Evolutionary conservation across 352 stramenopile species (phyloP).

Genomic region (Lagenidium giganteum): DNA sequence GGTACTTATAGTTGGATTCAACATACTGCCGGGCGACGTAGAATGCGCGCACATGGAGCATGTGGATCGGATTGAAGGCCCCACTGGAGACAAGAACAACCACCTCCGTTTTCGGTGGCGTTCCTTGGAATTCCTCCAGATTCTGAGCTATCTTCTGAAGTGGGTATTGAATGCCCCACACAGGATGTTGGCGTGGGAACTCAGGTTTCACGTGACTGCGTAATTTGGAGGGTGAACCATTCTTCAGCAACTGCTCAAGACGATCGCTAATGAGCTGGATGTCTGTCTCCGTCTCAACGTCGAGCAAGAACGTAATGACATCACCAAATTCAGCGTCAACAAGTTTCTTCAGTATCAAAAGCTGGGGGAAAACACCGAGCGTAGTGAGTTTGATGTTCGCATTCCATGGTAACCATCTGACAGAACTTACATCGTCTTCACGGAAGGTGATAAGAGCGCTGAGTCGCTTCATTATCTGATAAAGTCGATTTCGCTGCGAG

Average conservation of each 20-base stretch:
- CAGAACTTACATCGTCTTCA: conserved; percentile 46
- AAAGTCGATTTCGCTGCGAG: conserved; percentile 52
- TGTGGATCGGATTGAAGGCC: conserved; percentile 75
- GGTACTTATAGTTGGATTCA: conserved; percentile 74
- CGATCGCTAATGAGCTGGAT: conserved; percentile 22
- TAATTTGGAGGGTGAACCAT: conserved; percentile 56
- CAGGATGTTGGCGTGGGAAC: conserved; percentile 27
- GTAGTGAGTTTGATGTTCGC: too few relatives aligned
- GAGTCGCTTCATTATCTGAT: conserved; percentile 60
- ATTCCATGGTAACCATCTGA: too few relatives aligned
- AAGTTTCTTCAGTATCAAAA: conserved; percentile 63
- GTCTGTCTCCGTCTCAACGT: conserved; percentile 35
- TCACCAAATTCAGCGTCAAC: conserved; percentile 69
- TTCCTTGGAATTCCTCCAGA: conserved; percentile 35
- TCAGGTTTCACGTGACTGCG: conserved; percentile 18
- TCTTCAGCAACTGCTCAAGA: conserved; percentile 32
- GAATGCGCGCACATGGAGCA: conserved; percentile 71
- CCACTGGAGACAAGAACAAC: conserved; percentile 73
- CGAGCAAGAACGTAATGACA: conserved; percentile 54
- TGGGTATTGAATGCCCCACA: conserved; percentile 67
- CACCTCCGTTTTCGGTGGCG: conserved; percentile 30
- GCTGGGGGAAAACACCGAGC: conserved; percentile 14
- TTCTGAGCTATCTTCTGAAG: conserved; percentile 67
- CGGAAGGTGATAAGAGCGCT: conserved; percentile 32
- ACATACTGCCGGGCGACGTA: conserved; percentile 76